These are phyloP conservation scores for Colletotrichum theobromicola DNA, from an alignment of 2,329 filamentous ascomycete species.

Conservation along the genomic window DNA sequence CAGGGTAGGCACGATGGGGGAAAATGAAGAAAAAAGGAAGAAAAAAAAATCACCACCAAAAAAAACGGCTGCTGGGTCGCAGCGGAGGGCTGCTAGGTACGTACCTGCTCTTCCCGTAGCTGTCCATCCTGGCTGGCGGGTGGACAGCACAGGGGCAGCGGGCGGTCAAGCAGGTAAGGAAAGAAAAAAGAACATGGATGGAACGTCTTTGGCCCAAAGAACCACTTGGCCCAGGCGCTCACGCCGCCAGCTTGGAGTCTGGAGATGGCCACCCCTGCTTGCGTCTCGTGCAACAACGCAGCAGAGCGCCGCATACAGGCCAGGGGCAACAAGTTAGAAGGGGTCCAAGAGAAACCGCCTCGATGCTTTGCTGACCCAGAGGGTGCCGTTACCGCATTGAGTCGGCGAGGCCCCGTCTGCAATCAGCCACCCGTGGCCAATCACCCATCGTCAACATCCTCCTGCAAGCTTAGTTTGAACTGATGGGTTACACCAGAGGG, in stretches of 20 bases:
- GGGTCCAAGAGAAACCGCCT: slow-evolving; percentile 4
- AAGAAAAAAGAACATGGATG: slow-evolving; percentile 24
- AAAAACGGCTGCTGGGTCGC: neutral
- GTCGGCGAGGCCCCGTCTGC: neutral
- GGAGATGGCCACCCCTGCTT: slow-evolving; percentile 18
- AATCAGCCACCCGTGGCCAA: neutral
- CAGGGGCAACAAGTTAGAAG: neutral
- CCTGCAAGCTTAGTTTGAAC: neutral
- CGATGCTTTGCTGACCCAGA: neutral
- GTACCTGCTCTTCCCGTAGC: neutral
- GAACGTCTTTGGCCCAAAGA: slow-evolving; percentile 19
- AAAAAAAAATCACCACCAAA: neutral
- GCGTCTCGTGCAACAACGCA: slow-evolving; percentile 15
- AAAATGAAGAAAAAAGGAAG: neutral
- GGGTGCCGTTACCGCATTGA: slow-evolving; percentile 12
- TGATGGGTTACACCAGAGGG: neutral
- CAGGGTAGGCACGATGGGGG: neutral
- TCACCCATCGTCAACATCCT: neutral
- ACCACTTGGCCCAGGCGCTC: slow-evolving; percentile 24
- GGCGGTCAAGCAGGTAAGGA: slow-evolving; percentile 16
- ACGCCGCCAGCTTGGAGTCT: slow-evolving; percentile 21
- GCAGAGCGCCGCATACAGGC: neutral
- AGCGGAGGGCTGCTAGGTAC: neutral
- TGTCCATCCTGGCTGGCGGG: neutral
- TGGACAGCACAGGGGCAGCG: neutral